Percentiles rank a stretch among this genome's conserved stretches.
These are phyloP conservation scores for Neurospora sp. DNA, from an alignment of 2,329 filamentous ascomycete species.

Conservation along the genomic window DNA sequence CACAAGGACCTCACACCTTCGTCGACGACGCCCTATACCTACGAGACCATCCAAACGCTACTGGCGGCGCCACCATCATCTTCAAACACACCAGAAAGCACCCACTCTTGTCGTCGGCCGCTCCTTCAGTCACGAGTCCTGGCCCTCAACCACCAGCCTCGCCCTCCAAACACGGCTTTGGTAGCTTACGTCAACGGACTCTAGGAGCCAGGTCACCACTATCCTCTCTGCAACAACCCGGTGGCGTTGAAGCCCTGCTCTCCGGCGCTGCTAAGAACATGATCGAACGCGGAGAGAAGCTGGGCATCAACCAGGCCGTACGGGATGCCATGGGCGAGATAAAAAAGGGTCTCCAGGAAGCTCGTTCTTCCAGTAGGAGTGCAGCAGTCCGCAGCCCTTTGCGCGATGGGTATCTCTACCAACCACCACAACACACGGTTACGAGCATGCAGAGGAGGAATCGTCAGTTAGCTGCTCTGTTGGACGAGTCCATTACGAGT, in stretches of 20 bases:
- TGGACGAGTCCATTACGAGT: slow-evolving; percentile 54
- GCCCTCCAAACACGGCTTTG: slow-evolving; percentile 23
- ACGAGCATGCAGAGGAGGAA: slow-evolving; percentile 54
- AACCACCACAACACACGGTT: slow-evolving; percentile 22
- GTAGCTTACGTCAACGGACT: slow-evolving; percentile 30
- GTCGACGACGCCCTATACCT: slow-evolving; percentile 78
- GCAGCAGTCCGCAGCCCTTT: slow-evolving; percentile 10
- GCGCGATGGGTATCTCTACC: slow-evolving; percentile 7
- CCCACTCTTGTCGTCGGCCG: slow-evolving; percentile 24
- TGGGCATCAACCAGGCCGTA: slow-evolving; percentile 71
- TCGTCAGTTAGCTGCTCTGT: slow-evolving; percentile 53
- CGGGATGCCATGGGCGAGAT: slow-evolving; percentile 76
- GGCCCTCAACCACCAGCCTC: slow-evolving; percentile 13
- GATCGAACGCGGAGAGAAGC: slow-evolving; percentile 61
- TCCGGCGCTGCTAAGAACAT: slow-evolving; percentile 70
- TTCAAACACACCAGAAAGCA: slow-evolving; percentile 57
- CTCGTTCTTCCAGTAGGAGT: slow-evolving; percentile 27
- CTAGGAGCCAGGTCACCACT: slow-evolving; percentile 35
- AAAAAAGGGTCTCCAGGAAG: slow-evolving; percentile 53
- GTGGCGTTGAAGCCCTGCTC: slow-evolving; percentile 58
- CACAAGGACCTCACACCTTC: slow-evolving; percentile 64
- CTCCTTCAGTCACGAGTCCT: slow-evolving; percentile 8
- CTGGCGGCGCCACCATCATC: slow-evolving; percentile 56
- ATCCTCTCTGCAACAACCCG: slow-evolving; percentile 39
- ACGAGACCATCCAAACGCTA: slow-evolving; percentile 49